phyloP scores from a whole-genome alignment of 768 basidiomycete species.

The Suillus clintonianus region DNA sequence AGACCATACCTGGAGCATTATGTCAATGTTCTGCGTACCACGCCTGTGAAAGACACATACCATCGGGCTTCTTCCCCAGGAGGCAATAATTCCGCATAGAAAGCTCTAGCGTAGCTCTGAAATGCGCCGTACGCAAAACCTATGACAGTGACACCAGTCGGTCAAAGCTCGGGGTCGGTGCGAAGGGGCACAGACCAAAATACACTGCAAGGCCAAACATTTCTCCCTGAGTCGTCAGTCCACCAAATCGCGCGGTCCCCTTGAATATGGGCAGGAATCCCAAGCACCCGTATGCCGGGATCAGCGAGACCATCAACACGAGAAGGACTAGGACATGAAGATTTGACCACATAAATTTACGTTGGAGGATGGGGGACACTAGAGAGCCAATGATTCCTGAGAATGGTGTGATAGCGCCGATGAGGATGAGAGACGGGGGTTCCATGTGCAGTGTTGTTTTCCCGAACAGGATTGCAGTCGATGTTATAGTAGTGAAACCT shows the following conservation, averaged over 20 bases:
- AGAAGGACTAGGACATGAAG: constrained; percentile 64
- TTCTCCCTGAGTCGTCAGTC: constrained; percentile 76
- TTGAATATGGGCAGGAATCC: constrained; percentile 67
- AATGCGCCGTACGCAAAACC: constrained; percentile 85
- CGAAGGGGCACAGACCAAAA: constrained; percentile 58
- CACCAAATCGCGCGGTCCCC: constrained; percentile 53
- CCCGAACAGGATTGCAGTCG: constrained; percentile 88
- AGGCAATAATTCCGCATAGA: constrained; percentile 86
- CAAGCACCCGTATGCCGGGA: constrained; percentile 82
- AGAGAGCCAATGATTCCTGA: constrained; percentile 85
- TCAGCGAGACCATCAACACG: constrained; percentile 61
- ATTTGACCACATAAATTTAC: constrained; percentile 63
- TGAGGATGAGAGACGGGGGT: constrained; percentile 72
- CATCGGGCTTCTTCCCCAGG: constrained; percentile 88
- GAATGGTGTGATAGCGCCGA: constrained; percentile 76
- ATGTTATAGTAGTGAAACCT: constrained; percentile 93
- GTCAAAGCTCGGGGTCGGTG: background rate
- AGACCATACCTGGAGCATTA: constrained; percentile 55
- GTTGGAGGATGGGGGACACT: constrained; percentile 76
- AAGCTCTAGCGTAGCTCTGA: constrained; percentile 85
- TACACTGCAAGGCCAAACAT: constrained; percentile 84
- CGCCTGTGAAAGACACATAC: constrained; percentile 38
- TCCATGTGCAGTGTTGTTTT: constrained; percentile 87
- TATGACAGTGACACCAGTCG: constrained; percentile 22
- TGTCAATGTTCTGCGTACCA: background rate